A percentile compares a stretch with the other conserved stretches of the same genome.
These are phyloP conservation scores for Diplocarpon rosae DNA, from an alignment of 2,329 filamentous ascomycete genomes.

Conservation along the genomic window DNA sequence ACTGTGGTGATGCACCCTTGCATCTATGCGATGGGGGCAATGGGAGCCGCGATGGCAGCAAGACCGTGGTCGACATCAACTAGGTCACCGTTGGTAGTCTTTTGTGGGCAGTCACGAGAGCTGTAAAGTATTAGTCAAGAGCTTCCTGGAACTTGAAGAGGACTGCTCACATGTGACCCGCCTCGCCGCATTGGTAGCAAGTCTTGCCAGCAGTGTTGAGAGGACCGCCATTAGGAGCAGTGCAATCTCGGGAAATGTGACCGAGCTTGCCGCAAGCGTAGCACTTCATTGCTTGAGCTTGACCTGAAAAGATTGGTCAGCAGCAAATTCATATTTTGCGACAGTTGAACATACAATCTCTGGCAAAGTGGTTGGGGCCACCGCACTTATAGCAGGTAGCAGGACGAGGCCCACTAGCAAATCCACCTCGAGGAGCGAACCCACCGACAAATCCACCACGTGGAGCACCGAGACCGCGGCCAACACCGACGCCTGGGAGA, in stretches of 20 bases:
- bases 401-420: conserved; percentile 55
- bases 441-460: conserved; percentile 61
- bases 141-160: background rate
- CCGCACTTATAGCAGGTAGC: conserved; percentile 67
- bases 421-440: conserved; percentile 61
- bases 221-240: conserved; percentile 88
- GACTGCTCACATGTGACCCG: conserved; percentile 71
- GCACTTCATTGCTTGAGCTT: conserved; percentile 78
- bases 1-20: conserved; percentile 17
- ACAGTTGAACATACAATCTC: conserved; percentile 52
- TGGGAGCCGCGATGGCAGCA: conserved; percentile 29
- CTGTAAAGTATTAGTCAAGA: conserved; percentile 5
- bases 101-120: conserved; percentile 49
- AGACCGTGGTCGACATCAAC: conserved; percentile 25
- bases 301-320: conserved; percentile 28
- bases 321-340: background rate
- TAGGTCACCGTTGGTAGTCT: conserved; percentile 40
- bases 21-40: conserved; percentile 35
- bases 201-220: conserved; percentile 96
- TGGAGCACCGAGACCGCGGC: conserved; percentile 54
- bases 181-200: conserved; percentile 94
- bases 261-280: conserved; percentile 64
- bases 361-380: conserved; percentile 93
- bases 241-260: conserved; percentile 63
- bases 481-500: conserved; percentile 42